phyloP scores from a whole-genome alignment of 2,329 filamentous ascomycete genomes.

The Chrysoporthe cubensis region DNA sequence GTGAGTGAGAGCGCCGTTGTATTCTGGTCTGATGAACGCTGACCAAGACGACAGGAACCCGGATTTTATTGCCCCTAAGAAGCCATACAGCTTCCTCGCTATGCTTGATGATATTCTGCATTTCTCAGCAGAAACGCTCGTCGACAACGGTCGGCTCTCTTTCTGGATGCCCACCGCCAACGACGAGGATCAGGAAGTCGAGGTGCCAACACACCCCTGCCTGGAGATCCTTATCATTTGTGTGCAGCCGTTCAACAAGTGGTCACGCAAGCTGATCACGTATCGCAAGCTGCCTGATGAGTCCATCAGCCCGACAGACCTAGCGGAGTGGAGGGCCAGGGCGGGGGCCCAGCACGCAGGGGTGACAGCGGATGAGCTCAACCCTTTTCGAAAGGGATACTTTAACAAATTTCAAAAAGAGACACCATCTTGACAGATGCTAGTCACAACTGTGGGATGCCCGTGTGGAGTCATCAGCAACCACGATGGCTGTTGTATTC shows the following conservation, averaged over 20 bases:
- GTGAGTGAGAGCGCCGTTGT: conserved; percentile 48
- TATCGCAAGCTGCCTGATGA: conserved; percentile 73
- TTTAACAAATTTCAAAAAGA: conserved; percentile 57
- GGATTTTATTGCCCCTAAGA: conserved; percentile 83
- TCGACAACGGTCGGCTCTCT: conserved; percentile 77
- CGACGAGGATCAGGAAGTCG: conserved; percentile 75
- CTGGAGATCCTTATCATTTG: conserved; percentile 77
- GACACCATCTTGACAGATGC: conserved; percentile 11
- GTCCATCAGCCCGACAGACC: conserved; percentile 51
- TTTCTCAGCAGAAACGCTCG: conserved; percentile 77
- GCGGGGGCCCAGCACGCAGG: conserved; percentile 42
- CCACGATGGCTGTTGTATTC: conserved; percentile 7
- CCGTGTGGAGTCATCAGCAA: not conserved
- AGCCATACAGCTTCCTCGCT: conserved; percentile 86
- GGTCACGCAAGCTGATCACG: conserved; percentile 87
- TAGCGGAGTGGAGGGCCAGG: conserved; percentile 40
- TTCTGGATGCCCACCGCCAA: conserved; percentile 98
- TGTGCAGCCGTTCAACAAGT: conserved; percentile 88
- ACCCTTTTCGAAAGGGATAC: conserved; percentile 63
- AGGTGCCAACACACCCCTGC: conserved; percentile 75
- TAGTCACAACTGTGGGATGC: conserved; percentile 3
- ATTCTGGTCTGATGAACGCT: not conserved
- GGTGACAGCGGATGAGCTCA: conserved; percentile 61
- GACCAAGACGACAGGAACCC: conserved; percentile 48
- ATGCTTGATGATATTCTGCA: conserved; percentile 89